Base-by-base conservation (phyloP, 1,139 yeast species). In the Taiozyma sp. region DNA sequence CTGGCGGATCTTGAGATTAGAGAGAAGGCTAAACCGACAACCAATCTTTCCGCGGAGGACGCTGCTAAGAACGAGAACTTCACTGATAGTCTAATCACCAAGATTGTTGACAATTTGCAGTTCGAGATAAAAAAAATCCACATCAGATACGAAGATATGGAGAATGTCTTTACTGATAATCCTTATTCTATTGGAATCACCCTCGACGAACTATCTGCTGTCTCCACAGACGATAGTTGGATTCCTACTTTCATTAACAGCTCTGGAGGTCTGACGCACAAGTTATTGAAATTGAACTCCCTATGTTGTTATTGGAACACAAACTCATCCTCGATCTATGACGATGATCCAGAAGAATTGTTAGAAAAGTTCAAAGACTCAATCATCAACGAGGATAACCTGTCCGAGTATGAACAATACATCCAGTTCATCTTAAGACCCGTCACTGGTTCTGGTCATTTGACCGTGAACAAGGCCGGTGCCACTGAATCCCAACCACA, bases 91-190 rank as follows among this genome's bases (percentile, higher is more conserved):
- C 74, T 95, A 56, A 78, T 91, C 5, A 88, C 97, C 1, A 93
- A 93, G 66, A 85, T 93, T 57, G 86, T 93, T 41, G 99, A 95
- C 67, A 95, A 95, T 62, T 72, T 95, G 51, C 99, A 95, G 66
- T 80, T 95, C n/a, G 89, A 96, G 1, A 89, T 95, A 55, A 87
- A 85, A 62, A 90, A 90, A 63, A 93, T 95, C 54, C 99, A 95
- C 67, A 69, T 95, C 19, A 78, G 99, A 52, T 93, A 92, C 64
- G 99, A 95, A 65, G 99, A 95, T 69, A 76, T 80, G 12, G 68
- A 66, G 8, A 65, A 70, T 43, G 75, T 80, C 8, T 80, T 85
- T 59, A 80, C 90, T 0, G 85, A 82, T 56, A 66, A 71, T 42
- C 96, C 97, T 2, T 89, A 89, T 59, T 78, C 97, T 0, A 70